These are phyloP conservation scores for Galerina marginata DNA, from an alignment of 768 basidiomycete genomes.

Conservation along the genomic window DNA sequence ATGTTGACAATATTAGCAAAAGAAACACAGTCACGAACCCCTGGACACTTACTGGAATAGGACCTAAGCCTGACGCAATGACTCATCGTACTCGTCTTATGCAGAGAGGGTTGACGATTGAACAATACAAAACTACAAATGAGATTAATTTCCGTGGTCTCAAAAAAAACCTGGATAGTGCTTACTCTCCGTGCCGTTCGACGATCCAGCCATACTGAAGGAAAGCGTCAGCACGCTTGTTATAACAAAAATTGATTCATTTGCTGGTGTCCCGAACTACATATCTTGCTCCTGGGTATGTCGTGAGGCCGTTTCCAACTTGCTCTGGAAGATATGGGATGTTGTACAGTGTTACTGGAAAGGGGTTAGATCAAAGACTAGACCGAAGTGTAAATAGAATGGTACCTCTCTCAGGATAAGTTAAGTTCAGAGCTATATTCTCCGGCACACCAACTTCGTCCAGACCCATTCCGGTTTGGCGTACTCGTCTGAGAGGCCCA, in stretches of 20 bases:
- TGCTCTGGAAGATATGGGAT: slow-evolving; percentile 93
- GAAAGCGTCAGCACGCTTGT: slow-evolving; percentile 66
- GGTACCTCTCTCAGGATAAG: slow-evolving; percentile 46
- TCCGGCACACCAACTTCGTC: slow-evolving; percentile 97
- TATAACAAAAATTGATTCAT: slow-evolving; percentile 78
- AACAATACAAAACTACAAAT: slow-evolving; percentile 81
- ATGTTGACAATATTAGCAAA: slow-evolving; percentile 14
- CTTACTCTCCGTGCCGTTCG: slow-evolving; percentile 98
- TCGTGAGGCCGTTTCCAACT: slow-evolving; percentile 92
- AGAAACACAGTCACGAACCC: not conserved
- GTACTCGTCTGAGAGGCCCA: slow-evolving; percentile 94
- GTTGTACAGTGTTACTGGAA: slow-evolving; percentile 93
- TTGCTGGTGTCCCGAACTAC: slow-evolving; percentile 97
- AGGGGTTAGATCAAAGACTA: not conserved
- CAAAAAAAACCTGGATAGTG: slow-evolving; percentile 21
- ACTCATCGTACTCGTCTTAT: too few relatives aligned
- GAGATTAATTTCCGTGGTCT: slow-evolving; percentile 4
- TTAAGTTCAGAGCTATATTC: slow-evolving; percentile 93
- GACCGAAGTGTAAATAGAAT: not conserved
- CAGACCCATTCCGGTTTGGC: slow-evolving; percentile 99
- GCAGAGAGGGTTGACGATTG: slow-evolving; percentile 94
- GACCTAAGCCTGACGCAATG: too few relatives aligned
- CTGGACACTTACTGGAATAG: slow-evolving; percentile 58
- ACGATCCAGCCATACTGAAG: slow-evolving; percentile 99
- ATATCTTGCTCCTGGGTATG: slow-evolving; percentile 96